These are phyloP conservation scores for Flaveria brownii DNA, from an alignment of 129 eudicot genomes.

Conservation along the genomic window DNA sequence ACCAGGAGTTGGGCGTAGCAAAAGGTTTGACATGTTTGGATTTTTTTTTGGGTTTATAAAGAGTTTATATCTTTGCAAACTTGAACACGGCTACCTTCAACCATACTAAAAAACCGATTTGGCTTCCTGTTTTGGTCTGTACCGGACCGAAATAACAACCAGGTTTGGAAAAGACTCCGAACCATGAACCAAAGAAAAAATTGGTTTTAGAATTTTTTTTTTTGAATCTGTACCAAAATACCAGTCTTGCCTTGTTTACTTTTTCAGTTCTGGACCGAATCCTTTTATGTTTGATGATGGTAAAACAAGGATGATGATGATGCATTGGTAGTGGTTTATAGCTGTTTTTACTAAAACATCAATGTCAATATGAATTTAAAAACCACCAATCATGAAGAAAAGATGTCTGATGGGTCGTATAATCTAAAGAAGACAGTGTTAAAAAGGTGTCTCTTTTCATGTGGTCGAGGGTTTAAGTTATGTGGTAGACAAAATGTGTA, in stretches of 20 bases:
- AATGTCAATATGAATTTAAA: no score
- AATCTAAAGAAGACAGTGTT: no score
- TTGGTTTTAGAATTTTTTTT: not conserved
- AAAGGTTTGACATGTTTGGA: not conserved
- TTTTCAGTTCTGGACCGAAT: not conserved
- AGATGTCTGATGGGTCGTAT: no score
- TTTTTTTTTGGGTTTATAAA: not conserved
- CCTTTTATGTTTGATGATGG: no score
- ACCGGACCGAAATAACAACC: not conserved
- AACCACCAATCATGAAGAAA: no score
- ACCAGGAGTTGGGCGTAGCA: not conserved
- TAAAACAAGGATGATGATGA: no score
- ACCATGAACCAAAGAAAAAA: not conserved
- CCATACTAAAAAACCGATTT: not conserved
- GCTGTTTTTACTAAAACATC: no score
- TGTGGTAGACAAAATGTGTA: no score
- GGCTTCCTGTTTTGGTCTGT: no score
- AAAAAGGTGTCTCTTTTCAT: no score
- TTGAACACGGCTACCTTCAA: not conserved
- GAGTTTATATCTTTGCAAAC: not conserved
- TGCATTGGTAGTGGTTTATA: no score
- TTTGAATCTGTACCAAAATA: not conserved
- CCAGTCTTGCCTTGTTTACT: not conserved
- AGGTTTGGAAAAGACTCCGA: not conserved
- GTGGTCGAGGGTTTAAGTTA: not conserved